A percentile compares a stretch with the other conserved stretches of the same genome.
Evolutionary conservation across 2,329 filamentous ascomycete genomes (phyloP).

Genomic region (Fusarium sp.): DNA sequence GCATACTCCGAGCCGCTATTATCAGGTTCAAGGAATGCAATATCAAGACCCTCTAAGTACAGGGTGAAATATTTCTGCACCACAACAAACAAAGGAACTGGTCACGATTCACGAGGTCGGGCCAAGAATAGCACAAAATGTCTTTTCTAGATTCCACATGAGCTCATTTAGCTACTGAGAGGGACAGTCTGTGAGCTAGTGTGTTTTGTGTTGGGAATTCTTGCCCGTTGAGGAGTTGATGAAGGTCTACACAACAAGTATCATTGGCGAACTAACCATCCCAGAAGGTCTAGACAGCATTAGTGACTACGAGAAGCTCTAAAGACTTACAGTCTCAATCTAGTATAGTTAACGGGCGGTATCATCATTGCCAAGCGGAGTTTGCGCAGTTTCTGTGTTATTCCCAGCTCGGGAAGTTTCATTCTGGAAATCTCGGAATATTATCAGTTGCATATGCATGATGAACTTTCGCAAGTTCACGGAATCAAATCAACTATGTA

Average conservation of each 20-base stretch:
- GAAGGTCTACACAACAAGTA: neutral
- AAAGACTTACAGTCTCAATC: no score
- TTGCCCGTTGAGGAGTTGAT: neutral
- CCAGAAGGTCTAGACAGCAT: neutral
- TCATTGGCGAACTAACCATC: neutral
- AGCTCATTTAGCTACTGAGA: neutral
- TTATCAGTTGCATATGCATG: neutral
- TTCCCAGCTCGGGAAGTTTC: neutral
- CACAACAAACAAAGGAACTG: slow-evolving; percentile 1
- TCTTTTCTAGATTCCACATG: neutral
- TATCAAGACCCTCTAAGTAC: neutral
- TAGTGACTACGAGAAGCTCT: neutral
- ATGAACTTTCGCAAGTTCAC: neutral
- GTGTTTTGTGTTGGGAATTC: neutral
- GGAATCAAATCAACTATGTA: neutral
- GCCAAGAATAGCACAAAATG: neutral
- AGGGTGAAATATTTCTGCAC: slow-evolving; percentile 20
- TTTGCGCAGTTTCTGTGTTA: neutral
- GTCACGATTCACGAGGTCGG: neutral
- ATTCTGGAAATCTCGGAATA: neutral
- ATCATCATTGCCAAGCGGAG: neutral
- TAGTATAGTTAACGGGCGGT: neutral
- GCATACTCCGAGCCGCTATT: neutral
- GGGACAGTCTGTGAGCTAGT: neutral
- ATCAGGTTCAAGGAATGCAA: slow-evolving; percentile 21